Conservation (phyloP, 768 basidiomycete genomes). For the Hypholoma sublateritium region DNA sequence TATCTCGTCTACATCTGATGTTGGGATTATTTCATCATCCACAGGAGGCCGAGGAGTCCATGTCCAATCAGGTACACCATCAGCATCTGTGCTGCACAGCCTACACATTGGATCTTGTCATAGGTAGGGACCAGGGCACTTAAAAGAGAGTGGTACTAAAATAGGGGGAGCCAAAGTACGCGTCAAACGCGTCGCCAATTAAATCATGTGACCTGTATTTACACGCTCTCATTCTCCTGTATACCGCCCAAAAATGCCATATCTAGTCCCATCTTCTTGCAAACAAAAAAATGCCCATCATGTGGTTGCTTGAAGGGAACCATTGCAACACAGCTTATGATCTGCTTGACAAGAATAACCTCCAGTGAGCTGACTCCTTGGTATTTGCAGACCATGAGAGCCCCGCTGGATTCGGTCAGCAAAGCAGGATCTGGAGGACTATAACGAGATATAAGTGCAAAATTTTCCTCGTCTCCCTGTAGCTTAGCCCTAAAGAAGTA, state of each 20-base stretch:
- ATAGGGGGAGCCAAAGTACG: background rate
- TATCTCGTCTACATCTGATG: background rate
- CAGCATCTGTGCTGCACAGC: background rate
- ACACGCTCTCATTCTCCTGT: background rate
- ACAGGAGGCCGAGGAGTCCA: too few species aligned
- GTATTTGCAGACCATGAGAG: slow-evolving; percentile 6
- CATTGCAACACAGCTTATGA: slow-evolving; percentile 9
- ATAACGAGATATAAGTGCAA: slow-evolving; percentile 14
- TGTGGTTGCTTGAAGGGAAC: slow-evolving; percentile 2
- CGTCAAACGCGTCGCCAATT: too few species aligned
- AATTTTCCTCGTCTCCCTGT: background rate
- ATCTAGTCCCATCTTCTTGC: slow-evolving; percentile 11
- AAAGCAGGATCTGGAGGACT: slow-evolving; percentile 5
- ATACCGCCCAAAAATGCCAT: slow-evolving; percentile 6
- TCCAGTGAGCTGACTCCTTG: background rate
- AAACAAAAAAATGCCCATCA: slow-evolving; percentile 9
- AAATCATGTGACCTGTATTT: background rate
- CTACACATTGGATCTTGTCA: too few species aligned
- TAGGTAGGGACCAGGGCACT: too few species aligned
- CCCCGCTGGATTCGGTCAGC: slow-evolving; percentile 1
- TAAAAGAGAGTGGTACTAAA: background rate
- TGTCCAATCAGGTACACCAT: background rate
- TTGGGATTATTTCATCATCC: background rate
- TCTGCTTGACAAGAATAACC: slow-evolving; percentile 6
- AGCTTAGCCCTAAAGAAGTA: slow-evolving; percentile 11